Percentiles rank a stretch among this genome's conserved stretches.
These are phyloP conservation scores for Penicillium sp. DNA, from an alignment of 2,329 filamentous ascomycete species.

Conservation along the genomic window DNA sequence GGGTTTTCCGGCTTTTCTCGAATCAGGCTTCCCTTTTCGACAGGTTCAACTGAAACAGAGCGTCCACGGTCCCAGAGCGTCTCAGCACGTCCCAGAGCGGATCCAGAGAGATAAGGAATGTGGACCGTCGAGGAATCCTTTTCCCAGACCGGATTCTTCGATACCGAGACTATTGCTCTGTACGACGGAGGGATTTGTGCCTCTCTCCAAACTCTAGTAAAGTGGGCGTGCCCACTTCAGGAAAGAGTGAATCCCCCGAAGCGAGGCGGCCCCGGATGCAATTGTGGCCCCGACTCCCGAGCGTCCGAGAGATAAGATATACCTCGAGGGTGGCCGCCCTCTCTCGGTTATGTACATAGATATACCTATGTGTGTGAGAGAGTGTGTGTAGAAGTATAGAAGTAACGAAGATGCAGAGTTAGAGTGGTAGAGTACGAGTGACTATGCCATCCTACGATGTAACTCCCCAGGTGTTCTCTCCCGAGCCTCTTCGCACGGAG, in stretches of 20 bases:
- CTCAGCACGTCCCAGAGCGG: background rate
- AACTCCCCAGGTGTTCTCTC: background rate
- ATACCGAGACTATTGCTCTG: background rate
- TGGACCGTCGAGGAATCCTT: background rate
- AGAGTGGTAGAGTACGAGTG: background rate
- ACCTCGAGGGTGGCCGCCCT: too few relatives aligned
- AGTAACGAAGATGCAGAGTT: too few relatives aligned
- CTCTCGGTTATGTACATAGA: too few relatives aligned
- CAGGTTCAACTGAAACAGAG: background rate
- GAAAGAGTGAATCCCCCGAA: background rate
- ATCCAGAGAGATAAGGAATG: slow-evolving; percentile 6
- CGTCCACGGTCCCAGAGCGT: background rate
- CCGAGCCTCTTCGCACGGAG: background rate
- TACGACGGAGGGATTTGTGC: slow-evolving; percentile 1
- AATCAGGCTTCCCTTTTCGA: background rate
- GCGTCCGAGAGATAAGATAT: background rate
- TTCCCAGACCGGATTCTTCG: background rate
- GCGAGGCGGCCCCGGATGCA: slow-evolving; percentile 11
- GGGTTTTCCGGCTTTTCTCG: background rate
- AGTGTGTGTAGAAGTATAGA: too few relatives aligned
- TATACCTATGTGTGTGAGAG: too few relatives aligned
- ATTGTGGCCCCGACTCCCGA: slow-evolving; percentile 21
- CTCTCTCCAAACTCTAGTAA: slow-evolving; percentile 5
- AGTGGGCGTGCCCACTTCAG: slow-evolving; percentile 1
- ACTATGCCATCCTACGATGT: too few relatives aligned